Base-by-base conservation (phyloP, 257 asterid species). In the Fraxinus americana region DNA sequence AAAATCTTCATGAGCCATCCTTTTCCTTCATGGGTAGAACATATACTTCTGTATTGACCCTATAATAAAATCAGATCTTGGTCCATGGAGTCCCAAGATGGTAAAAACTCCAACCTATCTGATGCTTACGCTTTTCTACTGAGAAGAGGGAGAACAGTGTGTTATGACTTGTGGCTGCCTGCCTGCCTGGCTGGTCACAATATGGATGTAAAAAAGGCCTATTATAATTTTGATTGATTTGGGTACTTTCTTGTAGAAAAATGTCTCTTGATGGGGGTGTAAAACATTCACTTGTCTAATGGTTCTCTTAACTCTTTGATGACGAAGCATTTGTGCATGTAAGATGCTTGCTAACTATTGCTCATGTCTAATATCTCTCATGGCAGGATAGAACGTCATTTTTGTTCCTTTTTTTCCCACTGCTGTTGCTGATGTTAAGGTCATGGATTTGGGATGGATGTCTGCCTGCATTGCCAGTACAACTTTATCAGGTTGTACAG, bases 381-480 rank as follows among this genome's bases (percentile, higher is more conserved):
- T 85, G 81, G 82, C 98, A 96, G 99, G 99, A 96, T 79, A 86
- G 97, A 84, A 93, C 99, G 57, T 94, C 98, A 17, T 82, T 67
- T 77, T 86, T 92, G 71, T 93, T 91, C 86, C 91, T 89, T 71
- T 72, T 80, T 85, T 86, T 93, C 74, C 97, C 97, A 17, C 77
- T 89, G 4, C 75, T 93, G 77, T 86, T 93, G 79, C 94, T 96
- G 70, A 71, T 80, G 67, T 83, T 89, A 73, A 88, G 97, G 86
- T 88, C 98, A 39, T 86, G 91, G 86, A 75, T 90, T 71, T 93
- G 99, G 98, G 91, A 84, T 82, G 99, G 97, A 83, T 92, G 98
- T 82, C 83, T 96, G 72, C 98, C 97, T 25, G 98, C 98, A 48
- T 82, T 92, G 85, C 96, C 99, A 4, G 99, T 96, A 79, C 99